Evolutionary conservation across 345 rosid species (phyloP).

Genomic region (Syzygium jambos): DNA sequence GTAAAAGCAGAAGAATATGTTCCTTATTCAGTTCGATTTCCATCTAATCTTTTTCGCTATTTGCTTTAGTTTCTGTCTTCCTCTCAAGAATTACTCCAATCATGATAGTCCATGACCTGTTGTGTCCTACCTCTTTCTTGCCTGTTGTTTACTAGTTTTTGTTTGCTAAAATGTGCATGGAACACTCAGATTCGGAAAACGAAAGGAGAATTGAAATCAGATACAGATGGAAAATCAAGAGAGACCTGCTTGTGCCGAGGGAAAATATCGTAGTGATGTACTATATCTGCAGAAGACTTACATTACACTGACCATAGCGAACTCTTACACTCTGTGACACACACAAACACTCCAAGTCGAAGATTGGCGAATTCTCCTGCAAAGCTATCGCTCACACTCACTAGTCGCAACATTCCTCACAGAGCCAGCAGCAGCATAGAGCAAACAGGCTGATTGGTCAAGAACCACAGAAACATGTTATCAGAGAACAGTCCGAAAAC

Average conservation of each 20-base stretch:
- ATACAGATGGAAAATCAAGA: neutral
- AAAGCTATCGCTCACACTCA: neutral
- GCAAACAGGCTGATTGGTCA: neutral
- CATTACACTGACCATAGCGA: neutral
- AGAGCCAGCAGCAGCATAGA: slow-evolving; percentile 2
- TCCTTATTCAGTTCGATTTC: neutral
- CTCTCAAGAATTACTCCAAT: neutral
- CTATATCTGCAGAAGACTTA: neutral
- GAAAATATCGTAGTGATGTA: neutral
- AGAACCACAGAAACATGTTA: neutral
- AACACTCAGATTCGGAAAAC: neutral
- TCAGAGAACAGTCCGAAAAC: neutral
- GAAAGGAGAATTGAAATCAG: neutral
- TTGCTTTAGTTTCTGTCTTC: neutral
- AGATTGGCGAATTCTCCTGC: neutral
- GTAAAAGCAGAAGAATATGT: neutral
- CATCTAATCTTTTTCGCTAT: neutral
- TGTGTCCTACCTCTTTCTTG: neutral
- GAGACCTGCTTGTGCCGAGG: neutral
- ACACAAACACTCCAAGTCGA: neutral
- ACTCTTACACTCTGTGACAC: neutral
- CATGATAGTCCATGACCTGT: neutral
- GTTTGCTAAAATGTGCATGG: neutral
- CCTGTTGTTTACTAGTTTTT: neutral
- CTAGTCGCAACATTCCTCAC: neutral